Evolutionary conservation across 768 basidiomycete species (phyloP).

Genomic region (Hygrophoropsis aurantiaca): DNA sequence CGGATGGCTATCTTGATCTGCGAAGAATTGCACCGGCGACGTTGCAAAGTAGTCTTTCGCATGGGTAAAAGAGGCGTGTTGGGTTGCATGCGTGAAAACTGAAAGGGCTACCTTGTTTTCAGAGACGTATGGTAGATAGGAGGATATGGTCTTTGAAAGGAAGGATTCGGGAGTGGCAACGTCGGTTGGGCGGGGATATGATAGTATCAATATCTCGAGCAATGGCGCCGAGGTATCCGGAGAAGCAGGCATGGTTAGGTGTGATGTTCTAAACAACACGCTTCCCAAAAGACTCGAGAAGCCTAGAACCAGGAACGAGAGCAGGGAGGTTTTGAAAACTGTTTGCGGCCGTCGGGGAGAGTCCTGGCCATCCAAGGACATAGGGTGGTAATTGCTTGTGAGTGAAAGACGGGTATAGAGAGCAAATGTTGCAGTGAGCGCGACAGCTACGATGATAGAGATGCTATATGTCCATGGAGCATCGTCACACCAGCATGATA

Average conservation of each 20-base stretch:
- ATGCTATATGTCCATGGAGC: conserved; percentile 41
- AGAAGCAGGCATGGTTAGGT: conserved; percentile 12
- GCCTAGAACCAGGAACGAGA: conserved; percentile 14
- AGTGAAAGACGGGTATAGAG: background rate
- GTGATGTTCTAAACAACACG: conserved; percentile 1
- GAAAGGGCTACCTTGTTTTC: conserved; percentile 29
- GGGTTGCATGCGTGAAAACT: conserved; percentile 37
- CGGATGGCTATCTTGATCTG: conserved; percentile 29
- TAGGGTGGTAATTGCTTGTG: conserved; percentile 2
- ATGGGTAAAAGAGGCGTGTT: conserved; percentile 31
- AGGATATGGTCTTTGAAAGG: conserved; percentile 36
- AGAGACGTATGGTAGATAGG: conserved; percentile 35
- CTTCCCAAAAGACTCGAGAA: conserved; percentile 4
- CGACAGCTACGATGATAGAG: conserved; percentile 23
- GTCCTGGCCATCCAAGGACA: conserved; percentile 1
- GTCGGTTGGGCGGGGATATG: conserved; percentile 39
- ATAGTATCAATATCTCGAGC: conserved; percentile 41
- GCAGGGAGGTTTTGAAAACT: conserved; percentile 17
- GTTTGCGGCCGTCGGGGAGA: conserved; percentile 7
- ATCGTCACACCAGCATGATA: conserved; percentile 28
- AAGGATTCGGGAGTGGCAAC: conserved; percentile 22
- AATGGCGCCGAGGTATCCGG: conserved; percentile 24
- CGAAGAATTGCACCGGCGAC: conserved; percentile 17
- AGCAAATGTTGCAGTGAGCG: conserved; percentile 15
- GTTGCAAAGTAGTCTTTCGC: conserved; percentile 25